Percentiles rank a stretch among this genome's conserved stretches.
phyloP scores from a whole-genome alignment of 78 protist species.

The Dictyostelium brefeldianum region DNA sequence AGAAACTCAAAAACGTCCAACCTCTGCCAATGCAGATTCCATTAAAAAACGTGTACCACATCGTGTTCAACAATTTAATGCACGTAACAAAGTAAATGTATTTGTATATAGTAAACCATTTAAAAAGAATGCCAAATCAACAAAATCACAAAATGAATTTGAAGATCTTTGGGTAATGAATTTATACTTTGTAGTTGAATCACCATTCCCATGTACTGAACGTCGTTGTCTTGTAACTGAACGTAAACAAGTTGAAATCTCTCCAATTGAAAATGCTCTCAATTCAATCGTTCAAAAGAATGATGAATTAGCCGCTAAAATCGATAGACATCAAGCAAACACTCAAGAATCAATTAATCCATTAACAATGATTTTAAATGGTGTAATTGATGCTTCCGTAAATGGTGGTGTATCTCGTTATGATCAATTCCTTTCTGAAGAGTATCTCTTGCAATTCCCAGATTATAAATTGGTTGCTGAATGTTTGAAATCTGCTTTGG shows the following conservation, averaged over 20 bases:
- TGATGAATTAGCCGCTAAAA: slow-evolving; percentile 66
- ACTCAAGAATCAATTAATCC: slow-evolving; percentile 72
- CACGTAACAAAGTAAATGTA: slow-evolving; percentile 70
- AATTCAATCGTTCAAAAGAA: slow-evolving; percentile 84
- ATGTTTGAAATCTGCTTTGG: slow-evolving; percentile 37
- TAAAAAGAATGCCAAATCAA: not conserved
- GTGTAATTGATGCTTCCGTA: slow-evolving; percentile 90
- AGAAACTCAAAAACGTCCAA: slow-evolving; percentile 59
- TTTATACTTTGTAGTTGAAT: slow-evolving; percentile 55
- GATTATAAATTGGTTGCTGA: slow-evolving; percentile 56
- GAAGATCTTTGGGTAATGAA: slow-evolving; percentile 87
- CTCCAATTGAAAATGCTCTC: slow-evolving; percentile 86
- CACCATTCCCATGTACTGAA: slow-evolving; percentile 74
- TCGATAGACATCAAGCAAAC: slow-evolving; percentile 51
- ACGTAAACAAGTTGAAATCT: slow-evolving; percentile 47
- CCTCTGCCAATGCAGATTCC: not conserved
- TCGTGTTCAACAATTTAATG: slow-evolving; percentile 70
- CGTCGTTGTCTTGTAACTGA: slow-evolving; percentile 76
- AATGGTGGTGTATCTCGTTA: slow-evolving; percentile 86
- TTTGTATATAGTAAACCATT: slow-evolving; percentile 75
- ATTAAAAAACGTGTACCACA: slow-evolving; percentile 74
- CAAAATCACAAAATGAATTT: slow-evolving; percentile 81
- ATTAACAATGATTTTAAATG: slow-evolving; percentile 86
- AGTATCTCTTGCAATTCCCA: slow-evolving; percentile 49
- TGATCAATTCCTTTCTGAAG: slow-evolving; percentile 51